Evolutionary conservation across 192 early-diverging fungal genomes (phyloP), one percentile per base, ranked within the genome.

Genomic region (Glomus cerebriforme): DNA sequence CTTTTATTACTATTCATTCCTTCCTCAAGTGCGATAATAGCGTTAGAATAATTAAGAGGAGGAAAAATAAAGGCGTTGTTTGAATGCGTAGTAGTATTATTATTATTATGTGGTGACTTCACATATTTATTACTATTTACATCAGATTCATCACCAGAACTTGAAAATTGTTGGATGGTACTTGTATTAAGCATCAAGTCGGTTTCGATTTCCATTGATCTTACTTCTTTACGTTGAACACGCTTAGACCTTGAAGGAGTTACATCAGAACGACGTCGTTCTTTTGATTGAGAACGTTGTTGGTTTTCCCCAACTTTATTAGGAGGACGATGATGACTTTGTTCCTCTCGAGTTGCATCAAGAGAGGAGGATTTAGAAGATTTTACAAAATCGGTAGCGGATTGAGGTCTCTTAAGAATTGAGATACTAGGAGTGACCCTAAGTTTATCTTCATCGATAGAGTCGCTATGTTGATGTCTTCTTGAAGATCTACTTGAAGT

Each of bases 141-240:
- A 76, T 76, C 74, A 47, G 74, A 76, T 71, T 71, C 68, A n/a
- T 74, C 54, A 22, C 17, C 34, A 27, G 74, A 76, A 76, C n/a
- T 8, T 43, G 22, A n/a, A 9, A 17, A 22, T 54, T 72, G 49
- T 17, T 34, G 49, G 45, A 47, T 47, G 45, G 45, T 47, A 47
- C 12, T 54, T 19, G 47, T 0, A 13, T 6, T 54, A 54, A 54
- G 47, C 3, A 54, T 0, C 47, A 54, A 15, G 17, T 54, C 47
- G 17, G 47, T 19, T 19, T 64, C 26, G 2, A 34, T 19, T 34
- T 69, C 34, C 34, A 60, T 74, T 24, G 84, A 77, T 13, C 59
- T 82, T 62, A 84, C 75, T n/a, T 88, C 87, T 47, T 83, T 88
- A 54, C 86, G 83, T 59, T 87, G 85, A n/a, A 78, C 78, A 31